Conservation (phyloP, 441 rosid genomes). For the Populus hybrid region DNA sequence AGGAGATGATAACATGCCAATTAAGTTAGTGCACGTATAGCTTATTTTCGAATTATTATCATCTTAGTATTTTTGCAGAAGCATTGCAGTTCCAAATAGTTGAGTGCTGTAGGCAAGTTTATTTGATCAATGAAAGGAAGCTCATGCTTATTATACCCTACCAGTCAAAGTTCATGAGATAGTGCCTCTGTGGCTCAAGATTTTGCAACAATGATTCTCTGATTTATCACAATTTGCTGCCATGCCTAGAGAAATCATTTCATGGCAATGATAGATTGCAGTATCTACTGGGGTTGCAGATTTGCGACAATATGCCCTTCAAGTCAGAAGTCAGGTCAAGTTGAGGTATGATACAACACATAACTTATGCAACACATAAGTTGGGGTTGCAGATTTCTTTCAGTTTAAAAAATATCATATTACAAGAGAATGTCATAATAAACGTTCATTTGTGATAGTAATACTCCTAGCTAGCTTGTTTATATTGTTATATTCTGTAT, state of each 20-base stretch:
- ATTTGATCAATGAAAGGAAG: neutral
- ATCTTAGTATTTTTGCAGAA: neutral
- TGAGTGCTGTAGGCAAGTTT: neutral
- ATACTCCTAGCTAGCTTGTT: too few relatives aligned
- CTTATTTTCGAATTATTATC: neutral
- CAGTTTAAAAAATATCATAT: too few relatives aligned
- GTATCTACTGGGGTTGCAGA: neutral
- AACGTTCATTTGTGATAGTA: too few relatives aligned
- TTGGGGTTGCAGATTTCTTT: too few relatives aligned
- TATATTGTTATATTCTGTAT: too few relatives aligned
- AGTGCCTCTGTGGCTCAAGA: neutral
- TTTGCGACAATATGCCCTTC: neutral
- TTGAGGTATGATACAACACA: neutral
- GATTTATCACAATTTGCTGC: neutral
- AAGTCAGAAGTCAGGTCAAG: neutral
- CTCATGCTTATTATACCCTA: neutral
- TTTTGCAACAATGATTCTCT: neutral
- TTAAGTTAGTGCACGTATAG: too few relatives aligned
- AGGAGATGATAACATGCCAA: too few relatives aligned
- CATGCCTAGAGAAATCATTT: neutral
- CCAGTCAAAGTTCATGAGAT: neutral
- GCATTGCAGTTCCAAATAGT: neutral
- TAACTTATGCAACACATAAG: too few relatives aligned
- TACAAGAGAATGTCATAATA: too few relatives aligned
- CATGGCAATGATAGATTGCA: neutral